These are phyloP conservation scores for Flaveria bidentis DNA, from an alignment of 129 eudicot species.

Conservation along the genomic window DNA sequence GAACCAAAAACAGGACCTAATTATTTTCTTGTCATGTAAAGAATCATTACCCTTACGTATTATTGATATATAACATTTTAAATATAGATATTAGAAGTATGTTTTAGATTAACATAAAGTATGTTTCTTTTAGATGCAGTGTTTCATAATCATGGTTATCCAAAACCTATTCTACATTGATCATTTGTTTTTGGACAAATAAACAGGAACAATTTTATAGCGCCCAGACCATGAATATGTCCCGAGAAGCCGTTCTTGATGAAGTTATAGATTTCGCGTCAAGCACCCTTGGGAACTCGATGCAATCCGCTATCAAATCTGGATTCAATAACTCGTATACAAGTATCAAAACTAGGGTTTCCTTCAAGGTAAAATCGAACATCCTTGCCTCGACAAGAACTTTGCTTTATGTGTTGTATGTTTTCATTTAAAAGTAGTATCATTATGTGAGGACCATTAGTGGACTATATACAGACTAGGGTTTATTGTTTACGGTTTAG, in stretches of 20 bases:
- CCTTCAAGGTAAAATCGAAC: conserved; percentile 67
- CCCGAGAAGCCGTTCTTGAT: conserved; percentile 49
- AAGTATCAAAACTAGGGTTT: conserved; percentile 58
- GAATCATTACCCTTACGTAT: no score
- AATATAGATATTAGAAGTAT: neutral
- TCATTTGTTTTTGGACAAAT: conserved; percentile 5
- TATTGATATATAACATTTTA: no score
- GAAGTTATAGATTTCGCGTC: conserved; percentile 43
- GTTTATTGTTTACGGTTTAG: no score
- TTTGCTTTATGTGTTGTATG: neutral
- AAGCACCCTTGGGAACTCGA: conserved; percentile 43
- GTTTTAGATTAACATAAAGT: neutral
- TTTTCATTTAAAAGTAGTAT: neutral
- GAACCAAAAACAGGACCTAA: neutral
- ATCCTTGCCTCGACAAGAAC: neutral
- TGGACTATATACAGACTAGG: no score
- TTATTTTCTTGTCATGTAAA: no score
- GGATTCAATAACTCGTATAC: conserved; percentile 61
- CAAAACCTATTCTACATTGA: neutral
- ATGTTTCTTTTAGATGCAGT: neutral
- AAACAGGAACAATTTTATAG: conserved; percentile 65
- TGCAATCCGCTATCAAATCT: conserved; percentile 45
- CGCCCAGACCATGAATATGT: conserved; percentile 48
- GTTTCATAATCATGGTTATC: neutral
- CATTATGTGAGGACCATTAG: neutral